phyloP scores from a whole-genome alignment of 495 filamentous ascomycete species.

The Xeromyces bisporus region DNA sequence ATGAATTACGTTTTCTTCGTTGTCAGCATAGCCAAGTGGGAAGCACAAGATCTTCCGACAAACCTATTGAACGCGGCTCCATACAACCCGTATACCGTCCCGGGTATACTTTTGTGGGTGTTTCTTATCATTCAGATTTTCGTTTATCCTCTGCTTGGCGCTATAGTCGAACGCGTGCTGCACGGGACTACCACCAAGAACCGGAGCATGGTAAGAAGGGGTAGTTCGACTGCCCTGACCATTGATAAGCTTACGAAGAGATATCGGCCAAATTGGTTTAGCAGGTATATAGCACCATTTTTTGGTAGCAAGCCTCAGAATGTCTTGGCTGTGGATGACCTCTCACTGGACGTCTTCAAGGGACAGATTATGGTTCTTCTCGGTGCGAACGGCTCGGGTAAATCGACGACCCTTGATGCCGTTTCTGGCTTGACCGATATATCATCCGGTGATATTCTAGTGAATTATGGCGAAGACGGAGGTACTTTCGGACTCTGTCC shows the following conservation, averaged over 20 bases:
- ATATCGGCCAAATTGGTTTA: slow-evolving; percentile 49
- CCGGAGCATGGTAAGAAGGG: slow-evolving; percentile 31
- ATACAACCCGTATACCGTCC: slow-evolving; percentile 40
- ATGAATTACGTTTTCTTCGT: slow-evolving; percentile 64
- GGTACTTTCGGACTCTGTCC: slow-evolving; percentile 76
- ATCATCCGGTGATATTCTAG: slow-evolving; percentile 50
- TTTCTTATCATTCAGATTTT: slow-evolving; percentile 59
- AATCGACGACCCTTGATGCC: slow-evolving; percentile 72
- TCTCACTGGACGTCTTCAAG: slow-evolving; percentile 46
- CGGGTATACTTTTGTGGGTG: slow-evolving; percentile 49
- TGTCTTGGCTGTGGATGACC: slow-evolving; percentile 54
- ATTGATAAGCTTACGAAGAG: slow-evolving; percentile 55
- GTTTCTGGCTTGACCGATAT: slow-evolving; percentile 63
- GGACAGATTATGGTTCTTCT: slow-evolving; percentile 71
- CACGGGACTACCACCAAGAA: slow-evolving; percentile 56
- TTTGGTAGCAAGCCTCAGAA: slow-evolving; percentile 41
- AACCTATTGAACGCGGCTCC: slow-evolving; percentile 41
- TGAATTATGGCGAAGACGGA: slow-evolving; percentile 36
- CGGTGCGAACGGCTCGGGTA: slow-evolving; percentile 75
- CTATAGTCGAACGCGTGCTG: slow-evolving; percentile 51
- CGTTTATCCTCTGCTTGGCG: slow-evolving; percentile 51
- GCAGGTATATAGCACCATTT: slow-evolving; percentile 21
- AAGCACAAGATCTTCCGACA: slow-evolving; percentile 34
- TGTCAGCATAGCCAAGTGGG: slow-evolving; percentile 49
- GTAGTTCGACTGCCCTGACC: slow-evolving; percentile 34